Conservation (phyloP, 1,284 basidiomycete genomes). For the Bondarzewia mesenterica region DNA sequence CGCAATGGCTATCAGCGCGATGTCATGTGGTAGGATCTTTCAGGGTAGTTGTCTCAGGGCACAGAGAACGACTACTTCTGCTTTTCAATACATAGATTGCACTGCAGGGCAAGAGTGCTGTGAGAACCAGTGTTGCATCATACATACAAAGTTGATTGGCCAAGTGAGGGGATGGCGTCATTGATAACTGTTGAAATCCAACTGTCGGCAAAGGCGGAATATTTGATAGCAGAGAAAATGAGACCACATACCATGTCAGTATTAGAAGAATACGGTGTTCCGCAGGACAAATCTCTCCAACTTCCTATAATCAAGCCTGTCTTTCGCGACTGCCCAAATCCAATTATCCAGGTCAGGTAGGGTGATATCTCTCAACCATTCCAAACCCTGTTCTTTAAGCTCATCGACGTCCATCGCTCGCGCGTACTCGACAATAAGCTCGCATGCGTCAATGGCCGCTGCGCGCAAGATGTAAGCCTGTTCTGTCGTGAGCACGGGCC, state of each 20-base stretch:
- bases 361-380: constrained; percentile 50
- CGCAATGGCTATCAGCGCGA: no score
- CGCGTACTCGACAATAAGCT: constrained; percentile 52
- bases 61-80: no score
- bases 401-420: constrained; percentile 30
- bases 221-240: not conserved
- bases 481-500: constrained; percentile 48
- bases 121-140: no score
- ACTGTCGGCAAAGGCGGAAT: no score
- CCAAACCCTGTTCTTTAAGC: constrained; percentile 19
- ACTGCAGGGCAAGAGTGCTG: no score
- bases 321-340: constrained; percentile 74
- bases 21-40: no score
- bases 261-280: constrained; percentile 58
- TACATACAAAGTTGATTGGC: no score
- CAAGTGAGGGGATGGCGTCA: no score
- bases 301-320: constrained; percentile 56
- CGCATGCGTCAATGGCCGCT: constrained; percentile 70
- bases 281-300: constrained; percentile 56
- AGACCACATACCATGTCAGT: not conserved
- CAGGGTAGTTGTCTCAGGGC: no score
- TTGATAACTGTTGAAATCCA: no score
- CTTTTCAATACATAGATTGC: no score
- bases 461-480: constrained; percentile 77
- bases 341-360: constrained; percentile 62